phyloP scores from a whole-genome alignment of 768 basidiomycete genomes.

The Agrocybe praecox region DNA sequence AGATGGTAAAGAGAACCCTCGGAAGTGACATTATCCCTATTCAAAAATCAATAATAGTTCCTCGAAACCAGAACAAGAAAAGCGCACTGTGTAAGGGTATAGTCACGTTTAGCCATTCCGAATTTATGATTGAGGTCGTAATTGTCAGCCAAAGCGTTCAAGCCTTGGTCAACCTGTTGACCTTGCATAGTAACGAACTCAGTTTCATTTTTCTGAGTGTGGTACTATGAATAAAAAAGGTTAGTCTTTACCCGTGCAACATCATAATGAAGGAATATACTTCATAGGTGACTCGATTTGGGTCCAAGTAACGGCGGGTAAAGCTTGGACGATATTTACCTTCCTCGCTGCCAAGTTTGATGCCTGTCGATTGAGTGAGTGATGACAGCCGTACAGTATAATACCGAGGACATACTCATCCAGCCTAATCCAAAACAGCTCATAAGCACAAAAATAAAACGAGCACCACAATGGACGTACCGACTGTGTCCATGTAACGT shows the following conservation, averaged over 20 bases:
- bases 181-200: slow-evolving; percentile 68
- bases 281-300: slow-evolving; percentile 78
- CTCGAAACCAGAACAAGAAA: background rate
- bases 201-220: slow-evolving; percentile 50
- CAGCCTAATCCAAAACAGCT: background rate
- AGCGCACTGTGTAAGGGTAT: slow-evolving; percentile 59
- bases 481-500: slow-evolving; percentile 92
- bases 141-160: slow-evolving; percentile 50
- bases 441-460: background rate
- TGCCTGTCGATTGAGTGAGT: background rate
- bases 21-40: slow-evolving; percentile 65
- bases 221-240: slow-evolving; percentile 47
- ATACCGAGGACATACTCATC: background rate
- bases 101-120: slow-evolving; percentile 78
- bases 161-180: slow-evolving; percentile 50
- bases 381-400: background rate
- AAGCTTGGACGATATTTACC: slow-evolving; percentile 32
- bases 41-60: slow-evolving; percentile 1
- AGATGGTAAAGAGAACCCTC: slow-evolving; percentile 61
- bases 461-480: slow-evolving; percentile 35
- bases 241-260: background rate
- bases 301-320: slow-evolving; percentile 74
- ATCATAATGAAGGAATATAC: slow-evolving; percentile 29
- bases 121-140: slow-evolving; percentile 68
- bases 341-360: background rate